Evolutionary conservation across 495 filamentous ascomycete genomes (phyloP), one percentile per base, ranked within the genome.

Genomic region (Penicillium daleae): DNA sequence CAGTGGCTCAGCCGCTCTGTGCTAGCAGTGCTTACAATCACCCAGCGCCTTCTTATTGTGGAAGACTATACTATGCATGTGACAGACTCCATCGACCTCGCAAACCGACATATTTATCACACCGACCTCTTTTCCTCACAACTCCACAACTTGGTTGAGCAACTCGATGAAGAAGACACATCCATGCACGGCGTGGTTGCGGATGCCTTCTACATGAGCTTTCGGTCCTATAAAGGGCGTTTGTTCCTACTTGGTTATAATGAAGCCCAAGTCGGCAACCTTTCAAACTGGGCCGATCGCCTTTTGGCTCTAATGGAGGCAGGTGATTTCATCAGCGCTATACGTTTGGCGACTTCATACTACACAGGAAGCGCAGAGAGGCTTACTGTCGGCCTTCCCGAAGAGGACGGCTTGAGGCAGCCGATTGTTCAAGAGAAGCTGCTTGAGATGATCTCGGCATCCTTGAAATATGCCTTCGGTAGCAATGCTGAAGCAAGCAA

Each of bases 251-350:
- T 99, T 22, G 94, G 94, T 42, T 92, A 91, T 78, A 92, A 90
- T 71, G 95, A 98, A 68, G 76, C 97, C 9, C 90, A 92, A 3
- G 87, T 98, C 51, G 95, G 95, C 22, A 89, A 87, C 33, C 76
- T 99, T 49, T 97, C 96, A 13, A 98, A 98, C 67, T 99, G 95
- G 95, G 95, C 95, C n/a, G 95, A 99, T 76, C 84, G 95, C 62
- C 80, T 99, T n/a, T 86, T 97, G 57, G 93, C 94, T 1, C 80
- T 97, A 60, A 96, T 99, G 92, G 93, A 98, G 71, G 88, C 92
- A 48, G 95, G 95, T 29, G 92, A 96, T 70, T 96, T 93, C 66
- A 92, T 99, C 65, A 88, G 87, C 7, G 94, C 96, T 7, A 97
- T 99, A 56, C 82, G 85, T 61, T 82, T 97, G 66, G 95, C 95